Evolutionary conservation across 495 filamentous ascomycete species (phyloP).

Genomic region (Penicillium alfredii): DNA sequence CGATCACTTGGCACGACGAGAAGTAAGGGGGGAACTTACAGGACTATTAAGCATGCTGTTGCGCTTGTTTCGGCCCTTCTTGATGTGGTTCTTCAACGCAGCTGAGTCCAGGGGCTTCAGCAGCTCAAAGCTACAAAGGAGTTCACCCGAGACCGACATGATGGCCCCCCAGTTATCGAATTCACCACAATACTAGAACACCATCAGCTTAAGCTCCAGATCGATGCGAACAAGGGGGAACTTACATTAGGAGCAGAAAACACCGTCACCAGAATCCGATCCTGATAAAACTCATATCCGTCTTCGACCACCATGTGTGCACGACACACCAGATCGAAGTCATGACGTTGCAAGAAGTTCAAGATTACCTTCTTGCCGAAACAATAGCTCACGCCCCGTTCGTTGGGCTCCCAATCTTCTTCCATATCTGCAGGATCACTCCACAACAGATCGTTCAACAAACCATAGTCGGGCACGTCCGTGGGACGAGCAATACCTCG

Average conservation of each 20-base stretch:
- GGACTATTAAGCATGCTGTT: constrained; percentile 92
- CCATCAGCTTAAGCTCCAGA: too few species aligned
- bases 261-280: constrained; percentile 91
- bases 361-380: constrained; percentile 98
- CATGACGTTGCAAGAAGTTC: constrained; percentile 88
- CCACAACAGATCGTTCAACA: constrained; percentile 96
- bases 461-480: constrained; percentile 94
- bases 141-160: constrained; percentile 91
- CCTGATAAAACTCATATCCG: constrained; percentile 98
- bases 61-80: constrained; percentile 88
- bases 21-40: constrained; percentile 50
- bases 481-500: constrained; percentile 92
- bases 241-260: constrained; percentile 97
- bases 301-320: constrained; percentile 99
- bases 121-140: constrained; percentile 95
- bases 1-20: constrained; percentile 22
- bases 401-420: constrained; percentile 95
- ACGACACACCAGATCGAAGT: constrained; percentile 95
- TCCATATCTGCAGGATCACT: constrained; percentile 98
- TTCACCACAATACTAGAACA: constrained; percentile 94
- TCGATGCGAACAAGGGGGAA: constrained; percentile 13
- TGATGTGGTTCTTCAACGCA: constrained; percentile 97
- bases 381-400: constrained; percentile 95
- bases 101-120: constrained; percentile 96
- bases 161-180: constrained; percentile 99